Evolutionary conservation across 257 asterid species (phyloP), one percentile per base, ranked within the genome.

Genomic region (Solanum lycopersicoides): DNA sequence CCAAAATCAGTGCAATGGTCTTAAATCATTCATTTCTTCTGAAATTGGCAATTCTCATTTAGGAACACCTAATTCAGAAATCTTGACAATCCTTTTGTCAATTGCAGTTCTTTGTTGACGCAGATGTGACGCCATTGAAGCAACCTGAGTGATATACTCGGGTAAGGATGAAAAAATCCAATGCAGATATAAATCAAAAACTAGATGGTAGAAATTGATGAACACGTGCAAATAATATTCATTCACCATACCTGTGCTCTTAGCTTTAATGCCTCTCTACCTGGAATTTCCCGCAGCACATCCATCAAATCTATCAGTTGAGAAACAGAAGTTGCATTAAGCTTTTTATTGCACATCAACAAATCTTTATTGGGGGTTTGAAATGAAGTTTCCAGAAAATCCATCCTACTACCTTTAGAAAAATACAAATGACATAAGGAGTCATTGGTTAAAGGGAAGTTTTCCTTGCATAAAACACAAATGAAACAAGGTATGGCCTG

Each of bases 211-310:
- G 16, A 79, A 15, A 79, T 45, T 79, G 66, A 45, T 79, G 66
- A 79, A 79, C 65, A 45, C 16, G 12, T 15, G 42, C 37, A 42
- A 28, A 45, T 34, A 60, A 84, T 59, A 75, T 85, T 42, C 74
- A 79, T 23, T 77, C 41, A 21, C 21, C 74, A 60, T 90, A 95
- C 99, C 74, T 97, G 98, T 83, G 99, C 98, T 47, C 98, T 93
- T 37, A 95, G 94, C 92, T 93, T 95, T 91, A 97, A 73, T 86
- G 98, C 96, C 89, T 95, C 98, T 89, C 99, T 94, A 72, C 98
- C 98, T 60, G 98, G 98, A 88, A 93, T 93, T 88, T 95, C 98
- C 82, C 98, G 91, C 89, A 97, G 96, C 90, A 95, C 87, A 74
- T 93, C 95, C 98, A 93, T 94, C 94, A 97, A 89, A 91, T 91